Conservation (phyloP, 441 rosid species). For the Populus hybrid region DNA sequence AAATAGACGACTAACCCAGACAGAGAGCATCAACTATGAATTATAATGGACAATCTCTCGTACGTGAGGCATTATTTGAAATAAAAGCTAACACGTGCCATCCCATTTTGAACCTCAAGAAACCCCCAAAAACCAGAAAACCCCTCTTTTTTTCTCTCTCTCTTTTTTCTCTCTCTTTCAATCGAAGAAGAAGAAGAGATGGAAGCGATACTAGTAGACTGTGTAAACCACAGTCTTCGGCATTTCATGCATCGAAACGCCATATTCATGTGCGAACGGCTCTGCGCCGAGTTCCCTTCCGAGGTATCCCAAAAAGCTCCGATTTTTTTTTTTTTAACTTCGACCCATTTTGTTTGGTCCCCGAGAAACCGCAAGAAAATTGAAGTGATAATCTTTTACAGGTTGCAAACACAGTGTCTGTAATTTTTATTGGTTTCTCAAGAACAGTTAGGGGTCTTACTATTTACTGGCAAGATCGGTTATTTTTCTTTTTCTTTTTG, state of each 20-base stretch:
- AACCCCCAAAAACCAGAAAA: constrained; percentile 31
- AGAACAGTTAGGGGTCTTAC: too few relatives aligned
- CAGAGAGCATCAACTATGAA: neutral
- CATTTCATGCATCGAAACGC: constrained; percentile 80
- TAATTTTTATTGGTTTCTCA: constrained; percentile 2
- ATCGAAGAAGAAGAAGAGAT: constrained; percentile 34
- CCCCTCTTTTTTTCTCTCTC: constrained; percentile 11
- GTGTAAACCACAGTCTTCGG: constrained; percentile 81
- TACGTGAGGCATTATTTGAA: constrained; percentile 52
- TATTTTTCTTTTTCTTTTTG: too few relatives aligned
- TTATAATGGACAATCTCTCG: neutral
- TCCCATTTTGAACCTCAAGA: constrained; percentile 43
- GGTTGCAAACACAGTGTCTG: neutral
- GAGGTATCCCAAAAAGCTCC: constrained; percentile 46
- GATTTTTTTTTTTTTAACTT: neutral
- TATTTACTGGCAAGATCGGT: too few relatives aligned
- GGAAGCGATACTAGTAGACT: constrained; percentile 84
- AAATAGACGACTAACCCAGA: neutral
- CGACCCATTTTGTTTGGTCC: constrained; percentile 15
- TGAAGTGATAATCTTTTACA: neutral
- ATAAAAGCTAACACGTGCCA: constrained; percentile 48
- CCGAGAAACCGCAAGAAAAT: constrained; percentile 4
- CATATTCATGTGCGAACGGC: constrained; percentile 94
- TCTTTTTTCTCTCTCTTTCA: constrained; percentile 12
- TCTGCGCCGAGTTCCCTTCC: constrained; percentile 92